Percentiles rank a stretch among this genome's conserved stretches.
Evolutionary conservation across 2,329 filamentous ascomycete genomes (phyloP).

Genomic region (Alternaria conjuncta): DNA sequence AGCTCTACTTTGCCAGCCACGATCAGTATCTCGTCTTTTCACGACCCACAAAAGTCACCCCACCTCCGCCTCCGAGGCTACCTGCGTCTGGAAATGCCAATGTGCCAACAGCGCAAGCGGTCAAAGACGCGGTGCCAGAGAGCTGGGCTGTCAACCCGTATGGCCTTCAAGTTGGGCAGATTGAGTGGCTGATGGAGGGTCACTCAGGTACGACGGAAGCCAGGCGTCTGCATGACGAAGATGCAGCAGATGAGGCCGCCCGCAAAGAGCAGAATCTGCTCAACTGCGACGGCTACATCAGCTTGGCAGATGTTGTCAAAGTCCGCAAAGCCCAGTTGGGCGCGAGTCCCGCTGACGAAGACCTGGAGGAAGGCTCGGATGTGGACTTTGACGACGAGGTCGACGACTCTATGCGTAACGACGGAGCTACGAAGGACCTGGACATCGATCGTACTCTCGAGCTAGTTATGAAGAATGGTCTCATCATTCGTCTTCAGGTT

Average conservation of each 20-base stretch:
- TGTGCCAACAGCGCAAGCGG: slow-evolving; percentile 62
- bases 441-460: slow-evolving; percentile 67
- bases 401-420: slow-evolving; percentile 56
- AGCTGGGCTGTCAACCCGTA: slow-evolving; percentile 69
- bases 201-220: slow-evolving; percentile 51
- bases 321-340: slow-evolving; percentile 63
- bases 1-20: slow-evolving; percentile 69
- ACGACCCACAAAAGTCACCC: slow-evolving; percentile 62
- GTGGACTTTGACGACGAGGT: slow-evolving; percentile 62
- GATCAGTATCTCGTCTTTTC: slow-evolving; percentile 69
- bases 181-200: slow-evolving; percentile 63
- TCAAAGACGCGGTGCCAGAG: slow-evolving; percentile 64
- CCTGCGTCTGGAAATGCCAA: slow-evolving; percentile 51
- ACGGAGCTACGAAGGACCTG: slow-evolving; percentile 60
- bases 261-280: slow-evolving; percentile 65
- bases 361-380: slow-evolving; percentile 59
- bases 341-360: slow-evolving; percentile 60
- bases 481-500: slow-evolving; percentile 67
- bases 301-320: slow-evolving; percentile 63
- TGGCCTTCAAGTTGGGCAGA: slow-evolving; percentile 58
- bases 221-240: slow-evolving; percentile 60
- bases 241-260: slow-evolving; percentile 65
- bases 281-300: slow-evolving; percentile 68
- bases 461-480: slow-evolving; percentile 65
- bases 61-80: slow-evolving; percentile 65